A percentile compares a stretch with the other conserved stretches of the same genome.
Evolutionary conservation across 2,329 filamentous ascomycete species (phyloP).

Genomic region (Apiospora saccharicola): DNA sequence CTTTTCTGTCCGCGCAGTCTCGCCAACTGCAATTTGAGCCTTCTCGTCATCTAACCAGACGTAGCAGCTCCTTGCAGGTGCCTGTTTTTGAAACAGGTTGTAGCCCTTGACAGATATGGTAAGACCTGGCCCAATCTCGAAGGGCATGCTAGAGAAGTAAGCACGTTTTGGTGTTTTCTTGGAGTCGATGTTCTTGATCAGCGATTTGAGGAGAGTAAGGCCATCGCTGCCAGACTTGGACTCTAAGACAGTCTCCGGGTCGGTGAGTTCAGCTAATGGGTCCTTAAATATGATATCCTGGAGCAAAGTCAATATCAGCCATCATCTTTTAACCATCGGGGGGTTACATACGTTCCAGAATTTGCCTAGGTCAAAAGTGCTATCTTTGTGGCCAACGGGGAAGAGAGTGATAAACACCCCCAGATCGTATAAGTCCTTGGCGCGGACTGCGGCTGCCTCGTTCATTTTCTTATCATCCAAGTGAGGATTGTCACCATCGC

Average conservation of each 20-base stretch:
- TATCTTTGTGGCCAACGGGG: conserved; percentile 76
- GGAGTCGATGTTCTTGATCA: conserved; percentile 89
- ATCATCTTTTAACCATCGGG: conserved; percentile 31
- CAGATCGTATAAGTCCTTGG: conserved; percentile 94
- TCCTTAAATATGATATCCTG: conserved; percentile 92
- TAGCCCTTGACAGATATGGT: conserved; percentile 94
- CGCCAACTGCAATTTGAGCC: conserved; percentile 78
- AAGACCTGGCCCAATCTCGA: conserved; percentile 86
- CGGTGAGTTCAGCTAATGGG: conserved; percentile 72
- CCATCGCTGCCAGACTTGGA: conserved; percentile 79
- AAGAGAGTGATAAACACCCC: conserved; percentile 93
- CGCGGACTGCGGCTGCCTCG: conserved; percentile 81
- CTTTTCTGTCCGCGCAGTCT: conserved; percentile 78
- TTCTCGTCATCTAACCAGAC: conserved; percentile 89
- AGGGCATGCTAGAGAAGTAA: conserved; percentile 83
- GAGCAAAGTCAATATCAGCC: conserved; percentile 22
- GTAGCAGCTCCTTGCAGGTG: conserved; percentile 82
- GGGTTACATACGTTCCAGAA: conserved; percentile 81
- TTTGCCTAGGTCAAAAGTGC: conserved; percentile 79
- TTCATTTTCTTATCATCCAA: conserved; percentile 73
- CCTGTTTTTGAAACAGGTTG: conserved; percentile 85
- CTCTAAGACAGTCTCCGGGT: conserved; percentile 63
- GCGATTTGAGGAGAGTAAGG: conserved; percentile 77
- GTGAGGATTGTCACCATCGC: conserved; percentile 91
- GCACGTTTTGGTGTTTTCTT: conserved; percentile 86